These are phyloP conservation scores for Talaromyces atroroseus DNA, from an alignment of 2,329 filamentous ascomycete genomes.

Conservation along the genomic window DNA sequence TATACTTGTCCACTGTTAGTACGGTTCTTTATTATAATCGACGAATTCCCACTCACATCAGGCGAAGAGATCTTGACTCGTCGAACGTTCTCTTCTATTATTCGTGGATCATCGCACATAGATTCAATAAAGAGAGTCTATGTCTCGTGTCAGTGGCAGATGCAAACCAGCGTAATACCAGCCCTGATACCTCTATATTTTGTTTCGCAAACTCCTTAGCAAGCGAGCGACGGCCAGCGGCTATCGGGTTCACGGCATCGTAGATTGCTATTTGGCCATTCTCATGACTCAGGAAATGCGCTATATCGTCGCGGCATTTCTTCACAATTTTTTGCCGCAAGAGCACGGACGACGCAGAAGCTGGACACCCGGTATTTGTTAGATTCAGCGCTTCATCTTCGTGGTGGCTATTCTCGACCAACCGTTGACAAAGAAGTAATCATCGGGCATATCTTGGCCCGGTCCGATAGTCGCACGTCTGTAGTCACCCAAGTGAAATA, in stretches of 20 bases:
- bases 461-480: conserved; percentile 82
- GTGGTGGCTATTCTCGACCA: conserved; percentile 13
- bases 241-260: conserved; percentile 91
- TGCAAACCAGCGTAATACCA: background rate
- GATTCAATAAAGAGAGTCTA: conserved; percentile 96
- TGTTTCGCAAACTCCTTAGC: conserved; percentile 98
- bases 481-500: conserved; percentile 97
- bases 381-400: background rate
- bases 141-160: background rate
- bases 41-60: conserved; percentile 64
- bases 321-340: conserved; percentile 95
- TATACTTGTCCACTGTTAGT: conserved; percentile 53
- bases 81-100: conserved; percentile 92
- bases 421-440: conserved; percentile 95
- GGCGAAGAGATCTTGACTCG: conserved; percentile 97
- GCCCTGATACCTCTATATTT: conserved; percentile 67
- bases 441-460: conserved; percentile 79
- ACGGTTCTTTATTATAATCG: conserved; percentile 9
- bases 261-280: conserved; percentile 98
- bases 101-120: conserved; percentile 84
- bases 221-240: conserved; percentile 71
- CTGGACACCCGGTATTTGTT: conserved; percentile 21
- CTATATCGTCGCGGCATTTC: conserved; percentile 95
- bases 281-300: conserved; percentile 91
- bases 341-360: conserved; percentile 85